These are phyloP conservation scores for Pythium catenulatum DNA, from an alignment of 352 stramenopile species.

Conservation along the genomic window DNA sequence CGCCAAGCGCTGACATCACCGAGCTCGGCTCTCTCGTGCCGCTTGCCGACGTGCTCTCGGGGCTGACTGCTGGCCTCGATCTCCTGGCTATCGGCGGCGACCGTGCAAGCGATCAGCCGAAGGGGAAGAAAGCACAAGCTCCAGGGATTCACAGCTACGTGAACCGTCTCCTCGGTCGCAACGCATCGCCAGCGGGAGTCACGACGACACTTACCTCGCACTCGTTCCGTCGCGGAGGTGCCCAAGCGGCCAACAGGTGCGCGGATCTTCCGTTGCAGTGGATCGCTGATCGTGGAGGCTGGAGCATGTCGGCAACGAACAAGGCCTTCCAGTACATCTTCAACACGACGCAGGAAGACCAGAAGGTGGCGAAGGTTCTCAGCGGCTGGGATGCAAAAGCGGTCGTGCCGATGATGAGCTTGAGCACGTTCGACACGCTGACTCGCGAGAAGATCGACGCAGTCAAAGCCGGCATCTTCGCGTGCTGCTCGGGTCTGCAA, in stretches of 20 bases:
- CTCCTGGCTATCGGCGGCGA: background rate
- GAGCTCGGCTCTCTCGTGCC: background rate
- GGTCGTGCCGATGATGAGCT: background rate
- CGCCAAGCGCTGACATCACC: background rate
- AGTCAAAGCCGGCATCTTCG: too few relatives aligned
- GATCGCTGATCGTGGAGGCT: slow-evolving; percentile 61
- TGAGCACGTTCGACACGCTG: background rate
- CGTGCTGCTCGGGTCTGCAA: too few relatives aligned
- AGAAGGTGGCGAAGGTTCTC: slow-evolving; percentile 56
- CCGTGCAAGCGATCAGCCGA: background rate
- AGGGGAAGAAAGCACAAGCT: background rate
- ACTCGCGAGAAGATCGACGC: background rate
- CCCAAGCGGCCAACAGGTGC: slow-evolving; percentile 47
- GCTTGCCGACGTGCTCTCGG: background rate
- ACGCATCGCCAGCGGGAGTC: background rate
- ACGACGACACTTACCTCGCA: slow-evolving; percentile 40
- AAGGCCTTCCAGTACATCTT: slow-evolving; percentile 65
- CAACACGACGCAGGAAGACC: slow-evolving; percentile 62
- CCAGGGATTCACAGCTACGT: slow-evolving; percentile 53
- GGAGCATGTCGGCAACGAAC: slow-evolving; percentile 54
- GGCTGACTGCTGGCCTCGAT: background rate
- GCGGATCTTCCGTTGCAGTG: slow-evolving; percentile 46
- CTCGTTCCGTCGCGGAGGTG: slow-evolving; percentile 58
- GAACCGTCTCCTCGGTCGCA: slow-evolving; percentile 40
- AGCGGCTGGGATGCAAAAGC: slow-evolving; percentile 37